These are phyloP conservation scores for Nakazawaea ernobii DNA, from an alignment of 805 yeast species.

Conservation along the genomic window DNA sequence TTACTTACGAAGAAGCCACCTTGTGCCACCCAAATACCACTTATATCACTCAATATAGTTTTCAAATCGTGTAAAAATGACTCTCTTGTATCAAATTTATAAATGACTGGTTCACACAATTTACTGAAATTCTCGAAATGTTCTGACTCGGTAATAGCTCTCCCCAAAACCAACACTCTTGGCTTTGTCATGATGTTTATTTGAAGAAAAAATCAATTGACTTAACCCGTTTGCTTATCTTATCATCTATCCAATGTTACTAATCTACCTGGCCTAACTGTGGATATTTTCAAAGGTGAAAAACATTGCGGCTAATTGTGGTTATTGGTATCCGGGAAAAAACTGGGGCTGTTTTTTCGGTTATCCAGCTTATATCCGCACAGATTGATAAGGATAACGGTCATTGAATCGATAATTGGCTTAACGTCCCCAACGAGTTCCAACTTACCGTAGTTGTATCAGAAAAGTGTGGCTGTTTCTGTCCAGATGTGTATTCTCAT, in stretches of 20 bases:
- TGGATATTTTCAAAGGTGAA: too few species aligned
- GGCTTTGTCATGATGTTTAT: conserved; percentile 21
- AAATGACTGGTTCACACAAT: conserved; percentile 31
- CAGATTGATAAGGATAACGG: not conserved
- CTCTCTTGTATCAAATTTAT: conserved; percentile 31
- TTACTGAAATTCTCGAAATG: conserved; percentile 31
- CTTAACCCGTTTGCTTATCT: too few species aligned
- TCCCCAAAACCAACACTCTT: conserved; percentile 39
- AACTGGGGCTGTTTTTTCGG: not conserved
- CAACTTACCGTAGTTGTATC: too few species aligned
- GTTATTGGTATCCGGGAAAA: not conserved
- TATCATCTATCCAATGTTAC: too few species aligned
- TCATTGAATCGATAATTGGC: not conserved
- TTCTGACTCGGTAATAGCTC: conserved; percentile 27
- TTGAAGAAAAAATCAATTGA: too few species aligned
- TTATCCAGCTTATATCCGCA: not conserved
- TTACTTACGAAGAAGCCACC: conserved; percentile 43
- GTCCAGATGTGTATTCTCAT: too few species aligned
- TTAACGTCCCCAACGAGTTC: too few species aligned
- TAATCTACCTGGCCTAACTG: too few species aligned
- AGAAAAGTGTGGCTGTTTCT: too few species aligned
- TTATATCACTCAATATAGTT: conserved; percentile 32
- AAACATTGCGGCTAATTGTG: not conserved
- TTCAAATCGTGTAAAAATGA: conserved; percentile 35
- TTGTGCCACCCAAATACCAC: conserved; percentile 53